These are phyloP conservation scores for Macrolepiota fuliginosa DNA, from an alignment of 768 basidiomycete species.

Conservation along the genomic window DNA sequence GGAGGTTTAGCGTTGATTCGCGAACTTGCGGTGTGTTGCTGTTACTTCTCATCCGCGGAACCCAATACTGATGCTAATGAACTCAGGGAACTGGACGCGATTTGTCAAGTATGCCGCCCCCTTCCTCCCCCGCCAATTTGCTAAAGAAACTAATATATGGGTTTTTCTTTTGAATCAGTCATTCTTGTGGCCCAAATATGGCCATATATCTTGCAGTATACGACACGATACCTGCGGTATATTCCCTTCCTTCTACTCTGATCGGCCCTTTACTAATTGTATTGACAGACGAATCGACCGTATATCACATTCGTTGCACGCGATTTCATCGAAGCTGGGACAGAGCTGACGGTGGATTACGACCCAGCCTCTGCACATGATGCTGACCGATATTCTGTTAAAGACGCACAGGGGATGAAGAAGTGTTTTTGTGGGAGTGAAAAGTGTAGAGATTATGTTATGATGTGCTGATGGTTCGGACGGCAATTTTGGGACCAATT, in stretches of 20 bases:
- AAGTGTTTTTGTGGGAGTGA: conserved; percentile 13
- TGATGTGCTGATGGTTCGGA: not conserved
- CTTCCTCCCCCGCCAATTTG: not conserved
- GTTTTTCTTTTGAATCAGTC: conserved; percentile 41
- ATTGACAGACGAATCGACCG: conserved; percentile 51
- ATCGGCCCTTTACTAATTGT: not conserved
- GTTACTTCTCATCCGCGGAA: not conserved
- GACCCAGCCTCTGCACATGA: conserved; percentile 39
- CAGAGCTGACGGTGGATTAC: conserved; percentile 68
- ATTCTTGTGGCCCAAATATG: conserved; percentile 66
- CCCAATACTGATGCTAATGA: conserved; percentile 1
- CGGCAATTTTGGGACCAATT: not conserved
- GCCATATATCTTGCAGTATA: conserved; percentile 57
- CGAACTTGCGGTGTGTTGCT: conserved; percentile 42
- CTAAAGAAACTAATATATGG: not conserved
- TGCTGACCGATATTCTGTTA: not conserved
- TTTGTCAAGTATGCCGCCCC: conserved; percentile 58
- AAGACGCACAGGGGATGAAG: conserved; percentile 13
- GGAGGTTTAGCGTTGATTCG: conserved; percentile 56
- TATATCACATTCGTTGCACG: conserved; percentile 60
- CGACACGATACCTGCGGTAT: conserved; percentile 56
- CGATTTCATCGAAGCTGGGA: conserved; percentile 42
- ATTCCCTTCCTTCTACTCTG: conserved; percentile 12
- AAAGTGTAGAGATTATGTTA: conserved; percentile 9
- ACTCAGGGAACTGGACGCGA: conserved; percentile 70